Percentiles rank a stretch among this genome's conserved stretches.
Evolutionary conservation across 2,329 filamentous ascomycete genomes (phyloP).

Genomic region (Pseudofabraea citricarpa): DNA sequence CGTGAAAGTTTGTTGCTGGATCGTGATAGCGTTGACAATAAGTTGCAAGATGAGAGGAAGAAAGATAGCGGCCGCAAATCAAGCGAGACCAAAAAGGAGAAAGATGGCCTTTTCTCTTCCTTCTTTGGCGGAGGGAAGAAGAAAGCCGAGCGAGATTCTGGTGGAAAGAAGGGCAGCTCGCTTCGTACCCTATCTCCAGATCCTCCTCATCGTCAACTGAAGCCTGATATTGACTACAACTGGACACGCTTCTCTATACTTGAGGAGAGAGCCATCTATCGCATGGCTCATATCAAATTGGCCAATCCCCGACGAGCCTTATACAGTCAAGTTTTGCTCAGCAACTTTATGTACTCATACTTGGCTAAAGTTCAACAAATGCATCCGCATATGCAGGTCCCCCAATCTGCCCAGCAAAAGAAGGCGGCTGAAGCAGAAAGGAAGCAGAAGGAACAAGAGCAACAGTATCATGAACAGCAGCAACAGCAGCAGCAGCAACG

Average conservation of each 20-base stretch:
- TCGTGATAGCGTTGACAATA: conserved; percentile 66
- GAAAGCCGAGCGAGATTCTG: conserved; percentile 71
- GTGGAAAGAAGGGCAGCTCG: conserved; percentile 66
- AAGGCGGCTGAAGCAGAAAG: conserved; percentile 53
- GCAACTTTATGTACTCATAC: conserved; percentile 99
- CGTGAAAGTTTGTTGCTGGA: conserved; percentile 84
- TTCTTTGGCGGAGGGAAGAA: conserved; percentile 90
- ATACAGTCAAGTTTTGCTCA: conserved; percentile 90
- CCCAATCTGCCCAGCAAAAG: conserved; percentile 71
- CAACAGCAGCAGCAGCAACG: conserved; percentile 29
- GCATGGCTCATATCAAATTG: conserved; percentile 98
- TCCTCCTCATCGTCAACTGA: conserved; percentile 65
- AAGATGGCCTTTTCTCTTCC: conserved; percentile 88
- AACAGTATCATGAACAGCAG: conserved; percentile 24
- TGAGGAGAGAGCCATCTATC: conserved; percentile 94
- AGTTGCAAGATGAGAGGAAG: conserved; percentile 75
- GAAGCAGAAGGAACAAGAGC: conserved; percentile 36
- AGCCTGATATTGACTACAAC: conserved; percentile 88
- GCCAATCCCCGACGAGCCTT: conserved; percentile 92
- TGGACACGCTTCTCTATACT: conserved; percentile 95
- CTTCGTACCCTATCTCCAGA: conserved; percentile 78
- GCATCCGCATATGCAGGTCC: conserved; percentile 92
- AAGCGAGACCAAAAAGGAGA: conserved; percentile 78
- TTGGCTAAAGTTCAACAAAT: conserved; percentile 97
- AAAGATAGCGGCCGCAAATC: conserved; percentile 74